A percentile compares a stretch with the other conserved stretches of the same genome.
Conservation (phyloP, 2,329 filamentous ascomycete genomes). For the Scleromitrula shiraiana region DNA sequence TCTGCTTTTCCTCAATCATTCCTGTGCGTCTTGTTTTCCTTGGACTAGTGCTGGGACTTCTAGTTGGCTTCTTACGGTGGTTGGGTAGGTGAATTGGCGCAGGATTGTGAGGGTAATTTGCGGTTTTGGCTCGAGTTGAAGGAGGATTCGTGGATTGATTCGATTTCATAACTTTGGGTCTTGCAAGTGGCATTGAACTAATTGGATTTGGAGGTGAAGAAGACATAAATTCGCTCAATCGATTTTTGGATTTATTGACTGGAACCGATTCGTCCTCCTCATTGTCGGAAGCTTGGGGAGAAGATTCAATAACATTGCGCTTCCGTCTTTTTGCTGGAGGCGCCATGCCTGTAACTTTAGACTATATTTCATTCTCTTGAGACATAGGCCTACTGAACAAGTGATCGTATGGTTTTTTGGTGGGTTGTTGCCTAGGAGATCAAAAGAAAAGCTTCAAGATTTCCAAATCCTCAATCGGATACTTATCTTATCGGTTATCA, state of each 20-base stretch:
- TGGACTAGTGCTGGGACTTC: constrained; percentile 37
- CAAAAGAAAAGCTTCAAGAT: too few relatives aligned
- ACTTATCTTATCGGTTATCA: too few relatives aligned
- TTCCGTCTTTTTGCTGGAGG: constrained; percentile 39
- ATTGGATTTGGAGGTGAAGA: constrained; percentile 16
- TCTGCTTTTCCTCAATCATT: constrained; percentile 43
- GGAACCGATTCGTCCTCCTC: constrained; percentile 37
- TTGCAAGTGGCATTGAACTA: constrained; percentile 7
- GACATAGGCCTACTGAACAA: too few relatives aligned
- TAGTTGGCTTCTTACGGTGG: constrained; percentile 25
- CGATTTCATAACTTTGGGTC: constrained; percentile 6
- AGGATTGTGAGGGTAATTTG: constrained; percentile 24
- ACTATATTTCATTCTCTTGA: background rate
- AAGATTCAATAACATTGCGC: constrained; percentile 41
- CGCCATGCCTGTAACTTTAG: constrained; percentile 21
- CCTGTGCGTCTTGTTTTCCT: constrained; percentile 34
- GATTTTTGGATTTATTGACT: constrained; percentile 13
- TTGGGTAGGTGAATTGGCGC: constrained; percentile 25
- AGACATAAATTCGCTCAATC: constrained; percentile 17
- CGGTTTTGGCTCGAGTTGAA: constrained; percentile 21
- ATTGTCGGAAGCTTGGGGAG: constrained; percentile 37
- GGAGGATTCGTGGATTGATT: constrained; percentile 18
- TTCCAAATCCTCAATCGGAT: too few relatives aligned
- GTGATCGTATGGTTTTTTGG: too few relatives aligned
- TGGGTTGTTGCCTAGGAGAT: background rate